Evolutionary conservation across 2,329 filamentous ascomycete species (phyloP).

Genomic region (Aspergillus ochraceoroseus): DNA sequence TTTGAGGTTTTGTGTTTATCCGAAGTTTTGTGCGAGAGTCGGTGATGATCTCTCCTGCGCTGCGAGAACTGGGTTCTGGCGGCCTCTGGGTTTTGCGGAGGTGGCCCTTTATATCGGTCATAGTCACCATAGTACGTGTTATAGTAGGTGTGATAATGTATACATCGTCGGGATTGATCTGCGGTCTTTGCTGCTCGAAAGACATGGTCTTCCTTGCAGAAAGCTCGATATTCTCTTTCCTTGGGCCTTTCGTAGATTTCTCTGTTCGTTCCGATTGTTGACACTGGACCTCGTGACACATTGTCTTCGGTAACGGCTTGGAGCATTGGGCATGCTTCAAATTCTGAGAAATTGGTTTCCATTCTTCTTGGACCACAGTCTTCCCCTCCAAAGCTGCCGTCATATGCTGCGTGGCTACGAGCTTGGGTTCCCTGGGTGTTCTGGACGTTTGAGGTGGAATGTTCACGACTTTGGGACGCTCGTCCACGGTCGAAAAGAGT

Average conservation of each 20-base stretch:
- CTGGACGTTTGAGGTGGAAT: conserved; percentile 23
- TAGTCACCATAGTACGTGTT: conserved; percentile 39
- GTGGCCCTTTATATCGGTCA: conserved; percentile 23
- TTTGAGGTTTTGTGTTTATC: conserved; percentile 21
- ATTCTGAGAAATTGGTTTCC: conserved; percentile 32
- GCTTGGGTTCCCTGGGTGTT: conserved; percentile 21
- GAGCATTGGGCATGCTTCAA: conserved; percentile 34
- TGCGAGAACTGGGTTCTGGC: conserved; percentile 20
- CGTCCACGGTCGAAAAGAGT: conserved; percentile 32
- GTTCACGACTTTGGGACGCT: conserved; percentile 24
- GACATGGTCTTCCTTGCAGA: conserved; percentile 14
- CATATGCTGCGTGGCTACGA: conserved; percentile 7
- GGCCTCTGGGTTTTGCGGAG: conserved; percentile 14
- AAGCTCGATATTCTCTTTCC: conserved; percentile 25
- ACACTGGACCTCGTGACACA: conserved; percentile 24
- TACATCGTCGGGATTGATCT: conserved; percentile 29
- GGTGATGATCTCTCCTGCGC: conserved; percentile 27
- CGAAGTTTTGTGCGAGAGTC: conserved; percentile 22
- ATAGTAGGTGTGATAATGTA: conserved; percentile 41
- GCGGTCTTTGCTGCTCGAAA: conserved; percentile 15
- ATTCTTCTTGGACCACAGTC: conserved; percentile 26
- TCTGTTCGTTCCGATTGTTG: conserved; percentile 17
- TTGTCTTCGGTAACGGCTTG: conserved; percentile 28
- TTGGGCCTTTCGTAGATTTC: conserved; percentile 18
- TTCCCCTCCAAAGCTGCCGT: conserved; percentile 20